These are phyloP conservation scores for Anisodus tanguticus DNA, from an alignment of 257 asterid genomes.

Conservation along the genomic window DNA sequence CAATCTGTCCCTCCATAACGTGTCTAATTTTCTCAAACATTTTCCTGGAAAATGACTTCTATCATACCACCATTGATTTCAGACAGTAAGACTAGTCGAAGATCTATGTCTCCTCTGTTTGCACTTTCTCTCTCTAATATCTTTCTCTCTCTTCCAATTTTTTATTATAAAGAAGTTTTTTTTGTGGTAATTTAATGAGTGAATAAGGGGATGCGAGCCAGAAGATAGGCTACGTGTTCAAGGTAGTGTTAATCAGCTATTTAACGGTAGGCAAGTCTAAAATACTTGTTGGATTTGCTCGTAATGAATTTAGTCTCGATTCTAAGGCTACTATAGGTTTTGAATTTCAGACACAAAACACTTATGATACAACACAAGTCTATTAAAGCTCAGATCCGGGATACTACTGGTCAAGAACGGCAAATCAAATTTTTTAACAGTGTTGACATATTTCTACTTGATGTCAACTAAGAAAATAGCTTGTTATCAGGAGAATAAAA, in stretches of 20 bases:
- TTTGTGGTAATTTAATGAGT: not conserved
- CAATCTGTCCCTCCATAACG: conserved; percentile 61
- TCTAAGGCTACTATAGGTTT: conserved; percentile 34
- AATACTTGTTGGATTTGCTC: conserved; percentile 27
- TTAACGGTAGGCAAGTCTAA: conserved; percentile 32
- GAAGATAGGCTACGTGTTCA: conserved; percentile 29
- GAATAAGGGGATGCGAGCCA: conserved; percentile 28
- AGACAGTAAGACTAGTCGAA: not conserved
- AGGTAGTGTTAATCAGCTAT: conserved; percentile 28
- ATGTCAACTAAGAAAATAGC: not conserved
- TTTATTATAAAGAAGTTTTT: not conserved
- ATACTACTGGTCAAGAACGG: conserved; percentile 37
- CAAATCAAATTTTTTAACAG: not conserved
- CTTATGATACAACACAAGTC: conserved; percentile 25
- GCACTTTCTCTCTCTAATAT: no score
- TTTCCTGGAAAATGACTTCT: not conserved
- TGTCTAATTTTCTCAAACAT: conserved; percentile 33
- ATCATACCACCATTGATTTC: not conserved
- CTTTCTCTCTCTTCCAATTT: not conserved
- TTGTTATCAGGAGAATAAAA: not conserved
- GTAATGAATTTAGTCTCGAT: conserved; percentile 30
- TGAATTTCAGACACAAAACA: conserved; percentile 30
- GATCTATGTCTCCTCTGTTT: not conserved
- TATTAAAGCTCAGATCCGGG: conserved; percentile 37
- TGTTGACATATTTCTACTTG: not conserved